Evolutionary conservation across 1,284 basidiomycete genomes (phyloP), one percentile per base, ranked within the genome.

Genomic region (Filobasidium uniguttulatum): DNA sequence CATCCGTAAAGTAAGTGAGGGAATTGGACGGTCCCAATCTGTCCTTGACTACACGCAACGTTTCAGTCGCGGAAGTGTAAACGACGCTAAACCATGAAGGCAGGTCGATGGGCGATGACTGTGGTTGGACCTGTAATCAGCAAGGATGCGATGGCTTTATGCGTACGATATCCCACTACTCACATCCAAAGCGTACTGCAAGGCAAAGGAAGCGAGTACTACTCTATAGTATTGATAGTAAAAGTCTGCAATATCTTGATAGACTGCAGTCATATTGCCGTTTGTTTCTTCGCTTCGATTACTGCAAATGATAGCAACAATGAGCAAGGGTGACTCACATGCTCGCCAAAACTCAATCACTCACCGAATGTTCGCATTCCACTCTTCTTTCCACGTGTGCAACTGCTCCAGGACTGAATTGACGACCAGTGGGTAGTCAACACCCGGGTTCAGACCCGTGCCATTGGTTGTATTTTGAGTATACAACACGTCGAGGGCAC

Each of bases 171-270:
- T 20, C 10, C 5, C 17, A 35, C 19, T 4, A 44, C 23, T 33
- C 28, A 38, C 26, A 64, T 93, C 89, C 48, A 94, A 71, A 3
- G 91, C 85, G 61, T 93, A 86, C 67, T 97, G 90, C 49, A 97
- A 74, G 2, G 91, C 90, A 60, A 96, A 97, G 6, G 89, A 91
- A 64, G 94, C 91, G 58, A 96, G 73, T 20, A 90, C 83, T 40
- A 93, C 75, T 64, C 82, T 80, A 26, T 82, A 80, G 62, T 93
- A 91, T 62, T 85, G 77, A 68, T 77, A 84, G 65, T 85, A 88
- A 64, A 88, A 89, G 56, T 77, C 72, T 17, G 77, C 75, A 5
- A 45, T 51, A 1, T 43, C 46, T 3, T 25, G 25, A 9, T 50
- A 55, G 7, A 41, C 43, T 8, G 34, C 41, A 20, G 20, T 36